These are phyloP conservation scores for Candida maesae DNA, from an alignment of 805 yeast species.

Conservation along the genomic window DNA sequence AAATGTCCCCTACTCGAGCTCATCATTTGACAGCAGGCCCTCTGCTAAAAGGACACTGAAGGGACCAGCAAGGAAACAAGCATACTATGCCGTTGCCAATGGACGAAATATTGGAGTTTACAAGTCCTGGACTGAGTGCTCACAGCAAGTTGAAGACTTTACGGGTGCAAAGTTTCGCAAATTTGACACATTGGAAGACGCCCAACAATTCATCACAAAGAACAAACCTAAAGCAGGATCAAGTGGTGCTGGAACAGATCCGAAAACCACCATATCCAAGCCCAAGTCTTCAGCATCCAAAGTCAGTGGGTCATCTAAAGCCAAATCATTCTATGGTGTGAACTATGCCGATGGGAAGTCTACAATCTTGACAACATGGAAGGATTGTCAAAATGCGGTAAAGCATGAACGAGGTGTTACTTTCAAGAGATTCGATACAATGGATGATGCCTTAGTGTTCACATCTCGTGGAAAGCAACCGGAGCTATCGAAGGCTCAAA, in stretches of 20 bases:
- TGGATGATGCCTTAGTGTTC: constrained; percentile 13
- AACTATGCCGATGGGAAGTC: constrained; percentile 28
- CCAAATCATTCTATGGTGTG: constrained; percentile 30
- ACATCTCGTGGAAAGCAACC: not conserved
- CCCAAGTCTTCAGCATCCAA: no score
- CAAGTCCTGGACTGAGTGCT: constrained; percentile 54
- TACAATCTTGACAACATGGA: constrained; percentile 31
- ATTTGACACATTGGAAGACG: no score
- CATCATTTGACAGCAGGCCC: not conserved
- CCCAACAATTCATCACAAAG: no score
- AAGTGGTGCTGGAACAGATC: no score
- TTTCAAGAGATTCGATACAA: constrained; percentile 38
- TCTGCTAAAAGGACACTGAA: not conserved
- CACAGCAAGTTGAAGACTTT: constrained; percentile 47
- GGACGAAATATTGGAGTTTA: constrained; percentile 56
- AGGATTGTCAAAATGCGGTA: constrained; percentile 29
- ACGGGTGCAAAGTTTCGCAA: constrained; percentile 27
- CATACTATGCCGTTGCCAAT: constrained; percentile 50
- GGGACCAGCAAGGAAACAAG: not conserved
- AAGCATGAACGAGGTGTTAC: constrained; percentile 35
- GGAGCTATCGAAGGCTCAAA: constrained; percentile 2
- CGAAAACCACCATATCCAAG: no score
- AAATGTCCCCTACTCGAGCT: not conserved
- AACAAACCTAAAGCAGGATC: not conserved
- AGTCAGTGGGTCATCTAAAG: no score